Evolutionary conservation across 1,284 basidiomycete species (phyloP).

Genomic region (Sanguinoderma infundibulare): DNA sequence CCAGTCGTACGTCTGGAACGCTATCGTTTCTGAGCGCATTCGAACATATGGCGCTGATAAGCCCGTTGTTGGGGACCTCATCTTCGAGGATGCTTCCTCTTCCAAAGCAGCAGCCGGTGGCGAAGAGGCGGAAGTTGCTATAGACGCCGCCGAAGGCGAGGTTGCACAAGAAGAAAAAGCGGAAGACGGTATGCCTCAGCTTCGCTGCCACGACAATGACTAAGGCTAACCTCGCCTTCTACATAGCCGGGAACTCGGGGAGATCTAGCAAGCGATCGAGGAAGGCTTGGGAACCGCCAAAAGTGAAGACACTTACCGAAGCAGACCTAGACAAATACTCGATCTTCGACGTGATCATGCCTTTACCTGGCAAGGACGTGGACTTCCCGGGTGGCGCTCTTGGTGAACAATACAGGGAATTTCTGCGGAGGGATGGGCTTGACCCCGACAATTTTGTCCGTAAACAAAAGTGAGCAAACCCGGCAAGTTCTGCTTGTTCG

Average conservation of each 20-base stretch:
- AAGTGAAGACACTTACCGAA: conserved; percentile 78
- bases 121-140: conserved; percentile 42
- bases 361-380: conserved; percentile 92
- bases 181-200: conserved; percentile 42
- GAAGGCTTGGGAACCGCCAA: conserved; percentile 65
- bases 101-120: conserved; percentile 40
- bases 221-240: not conserved
- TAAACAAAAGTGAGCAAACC: conserved; percentile 76
- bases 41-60: conserved; percentile 75
- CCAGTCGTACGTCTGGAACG: conserved; percentile 99
- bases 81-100: conserved; percentile 57
- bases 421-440: conserved; percentile 84
- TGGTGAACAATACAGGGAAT: conserved; percentile 82
- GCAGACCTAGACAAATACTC: conserved; percentile 80
- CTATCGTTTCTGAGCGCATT: conserved; percentile 92
- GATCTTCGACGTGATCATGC: conserved; percentile 96
- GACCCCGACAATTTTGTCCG: conserved; percentile 87
- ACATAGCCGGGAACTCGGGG: conserved; percentile 18
- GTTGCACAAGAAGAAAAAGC: conserved; percentile 35
- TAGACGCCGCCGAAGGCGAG: conserved; percentile 49
- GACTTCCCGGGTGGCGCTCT: conserved; percentile 85
- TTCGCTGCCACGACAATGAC: conserved; percentile 10
- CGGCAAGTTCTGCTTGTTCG: not conserved
- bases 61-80: conserved; percentile 87
- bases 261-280: conserved; percentile 38